Base-by-base conservation (phyloP, 2,329 filamentous ascomycete species). In the Penicillium vulpinum region DNA sequence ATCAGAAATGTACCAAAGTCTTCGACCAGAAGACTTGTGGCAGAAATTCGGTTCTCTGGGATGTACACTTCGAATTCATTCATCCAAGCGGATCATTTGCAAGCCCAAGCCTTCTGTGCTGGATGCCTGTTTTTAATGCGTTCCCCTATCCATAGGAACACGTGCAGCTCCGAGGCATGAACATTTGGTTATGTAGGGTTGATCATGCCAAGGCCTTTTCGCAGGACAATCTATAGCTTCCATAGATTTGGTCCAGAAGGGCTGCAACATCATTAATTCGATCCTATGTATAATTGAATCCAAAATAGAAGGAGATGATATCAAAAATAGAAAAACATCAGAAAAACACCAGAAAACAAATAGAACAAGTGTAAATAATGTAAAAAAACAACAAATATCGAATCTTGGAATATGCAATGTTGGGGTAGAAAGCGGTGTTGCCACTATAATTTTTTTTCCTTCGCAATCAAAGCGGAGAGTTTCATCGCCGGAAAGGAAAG, bases 401-500 rank as follows among this genome's bases (percentile, higher is more conserved):
- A 46, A 38, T n/a, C 21, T 46, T 29, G 44, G 21, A 46, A 21
- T 31, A 29, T 53, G 1, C 24, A 26, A 41, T 50, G 39, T 44
- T 56, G 44, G 38, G 36, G 48, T 66, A 64, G 63, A 63, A 55
- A 60, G 54, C 51, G 46, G 44, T 57, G 45, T 40, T 65, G 65
- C 64, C 64, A 63, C 64, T 61, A 57, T 62, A 60, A 64, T 65
- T 67, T 67, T 67, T 66, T 67, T 67, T 61, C 51, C 49, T 51
- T 56, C 54, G 52, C 54, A 59, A 57, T 61, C 56, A 57, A 59
- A 64, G 63, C 63, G 63, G 63, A 67, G 63, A 63, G 59, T 64
- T 63, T 58, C 58, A 65, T 64, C 63, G 63, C 63, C 63, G 64
- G 64, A 66, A 67, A 64, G 58, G 64, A 66, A 67, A 66, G 64